Percentiles rank a stretch among this genome's conserved stretches.
Conservation (phyloP, 164 flowering plant genomes). For the Protea cynaroides region DNA sequence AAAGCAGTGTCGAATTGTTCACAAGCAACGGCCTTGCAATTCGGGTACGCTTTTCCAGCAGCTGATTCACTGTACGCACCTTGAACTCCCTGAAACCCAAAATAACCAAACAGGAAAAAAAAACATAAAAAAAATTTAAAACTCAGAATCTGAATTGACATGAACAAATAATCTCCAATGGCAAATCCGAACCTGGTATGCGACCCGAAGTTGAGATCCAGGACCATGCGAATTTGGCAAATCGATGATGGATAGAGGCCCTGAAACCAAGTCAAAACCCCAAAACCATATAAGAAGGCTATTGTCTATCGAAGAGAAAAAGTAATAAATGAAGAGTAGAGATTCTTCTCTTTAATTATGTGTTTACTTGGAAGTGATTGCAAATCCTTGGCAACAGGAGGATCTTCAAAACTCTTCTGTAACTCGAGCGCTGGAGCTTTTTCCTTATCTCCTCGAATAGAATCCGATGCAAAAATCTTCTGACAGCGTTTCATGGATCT, state of each 20-base stretch:
- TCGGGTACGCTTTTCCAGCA: constrained; percentile 87
- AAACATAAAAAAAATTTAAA: neutral
- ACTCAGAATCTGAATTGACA: neutral
- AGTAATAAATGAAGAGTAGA: no score
- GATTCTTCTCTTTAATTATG: no score
- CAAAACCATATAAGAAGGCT: neutral
- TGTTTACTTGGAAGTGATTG: constrained; percentile 39
- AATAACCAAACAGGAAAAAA: neutral
- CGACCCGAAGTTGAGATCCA: constrained; percentile 70
- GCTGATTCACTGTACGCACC: constrained; percentile 97
- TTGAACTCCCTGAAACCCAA: constrained; percentile 55
- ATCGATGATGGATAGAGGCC: constrained; percentile 37
- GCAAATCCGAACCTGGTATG: constrained; percentile 54
- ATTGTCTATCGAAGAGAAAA: no score
- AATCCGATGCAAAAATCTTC: no score
- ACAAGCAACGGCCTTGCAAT: constrained; percentile 90
- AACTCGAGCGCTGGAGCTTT: no score
- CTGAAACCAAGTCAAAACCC: constrained; percentile 21
- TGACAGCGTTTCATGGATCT: no score
- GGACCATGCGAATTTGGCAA: constrained; percentile 26
- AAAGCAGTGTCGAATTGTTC: constrained; percentile 89
- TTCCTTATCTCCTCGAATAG: no score
- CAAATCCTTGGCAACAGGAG: neutral
- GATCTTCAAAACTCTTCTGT: constrained; percentile 14
- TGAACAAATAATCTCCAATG: neutral